These are phyloP conservation scores for Martensiomyces pterosporus DNA, from an alignment of 192 early-diverging fungal species.

Conservation along the genomic window DNA sequence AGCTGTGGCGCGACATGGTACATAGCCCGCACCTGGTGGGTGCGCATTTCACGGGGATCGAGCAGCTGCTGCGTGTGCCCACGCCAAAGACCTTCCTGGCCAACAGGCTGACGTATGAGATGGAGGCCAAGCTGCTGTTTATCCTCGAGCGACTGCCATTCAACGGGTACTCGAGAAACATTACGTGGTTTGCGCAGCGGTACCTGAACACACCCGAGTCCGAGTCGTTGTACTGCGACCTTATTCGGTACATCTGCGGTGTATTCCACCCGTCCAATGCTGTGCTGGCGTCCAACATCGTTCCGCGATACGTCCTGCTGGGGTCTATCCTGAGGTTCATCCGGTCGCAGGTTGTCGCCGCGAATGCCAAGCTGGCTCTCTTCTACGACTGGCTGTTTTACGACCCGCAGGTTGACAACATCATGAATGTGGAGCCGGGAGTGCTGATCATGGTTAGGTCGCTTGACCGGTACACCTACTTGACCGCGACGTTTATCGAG, in stretches of 20 bases:
- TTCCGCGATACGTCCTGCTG: conserved; percentile 68
- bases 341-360: conserved; percentile 55
- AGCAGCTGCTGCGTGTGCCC: conserved; percentile 54
- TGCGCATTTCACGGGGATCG: conserved; percentile 55
- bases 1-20: conserved; percentile 58
- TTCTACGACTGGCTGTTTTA: conserved; percentile 80
- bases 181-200: conserved; percentile 63
- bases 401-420: conserved; percentile 57
- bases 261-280: conserved; percentile 71
- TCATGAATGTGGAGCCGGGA: conserved; percentile 73
- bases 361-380: conserved; percentile 68
- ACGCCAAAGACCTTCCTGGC: conserved; percentile 60
- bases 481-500: conserved; percentile 66
- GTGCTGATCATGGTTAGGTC: conserved; percentile 71
- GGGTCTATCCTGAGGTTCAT: conserved; percentile 57
- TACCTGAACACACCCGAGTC: conserved; percentile 57
- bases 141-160: conserved; percentile 60
- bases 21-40: conserved; percentile 52
- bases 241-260: conserved; percentile 71
- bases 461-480: conserved; percentile 57
- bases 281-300: conserved; percentile 63
- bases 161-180: conserved; percentile 53
- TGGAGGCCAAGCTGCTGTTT: conserved; percentile 62
- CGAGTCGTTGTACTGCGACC: conserved; percentile 58
- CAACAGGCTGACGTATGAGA: conserved; percentile 60